phyloP scores from a whole-genome alignment of 148 eudicot species.

The Persicaria tinctoria region DNA sequence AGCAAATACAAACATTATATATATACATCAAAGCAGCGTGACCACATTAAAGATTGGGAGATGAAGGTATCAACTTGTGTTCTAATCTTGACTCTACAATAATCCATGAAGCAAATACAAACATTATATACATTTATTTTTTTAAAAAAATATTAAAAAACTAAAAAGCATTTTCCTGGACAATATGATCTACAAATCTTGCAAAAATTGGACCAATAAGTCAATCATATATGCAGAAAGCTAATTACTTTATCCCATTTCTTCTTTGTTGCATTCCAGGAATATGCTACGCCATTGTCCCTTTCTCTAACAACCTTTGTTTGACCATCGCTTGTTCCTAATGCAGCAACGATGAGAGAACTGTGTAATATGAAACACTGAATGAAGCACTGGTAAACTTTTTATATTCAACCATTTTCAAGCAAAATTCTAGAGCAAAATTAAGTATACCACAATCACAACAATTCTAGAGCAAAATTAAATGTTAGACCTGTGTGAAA shows the following conservation, averaged over 20 bases:
- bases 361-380: not conserved
- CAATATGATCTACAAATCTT: not conserved
- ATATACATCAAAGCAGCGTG: not conserved
- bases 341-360: conserved; percentile 1
- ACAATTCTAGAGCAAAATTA: not conserved
- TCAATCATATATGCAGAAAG: conserved; percentile 6
- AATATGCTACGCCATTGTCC: conserved; percentile 95
- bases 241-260: conserved; percentile 83
- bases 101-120: conserved; percentile 4
- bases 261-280: conserved; percentile 80
- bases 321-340: conserved; percentile 93
- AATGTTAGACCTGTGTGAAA: conserved; percentile 39
- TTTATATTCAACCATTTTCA: not conserved
- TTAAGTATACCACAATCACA: not conserved
- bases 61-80: not conserved
- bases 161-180: not conserved
- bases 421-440: conserved; percentile 3
- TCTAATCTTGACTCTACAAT: not conserved
- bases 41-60: not conserved
- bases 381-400: not conserved
- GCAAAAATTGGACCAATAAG: not conserved
- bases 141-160: not conserved
- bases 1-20: not conserved
- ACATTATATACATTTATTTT: not conserved
- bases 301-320: conserved; percentile 93